Evolutionary conservation across 2,329 filamentous ascomycete genomes (phyloP).

Genomic region (Hypoxylon sp.): DNA sequence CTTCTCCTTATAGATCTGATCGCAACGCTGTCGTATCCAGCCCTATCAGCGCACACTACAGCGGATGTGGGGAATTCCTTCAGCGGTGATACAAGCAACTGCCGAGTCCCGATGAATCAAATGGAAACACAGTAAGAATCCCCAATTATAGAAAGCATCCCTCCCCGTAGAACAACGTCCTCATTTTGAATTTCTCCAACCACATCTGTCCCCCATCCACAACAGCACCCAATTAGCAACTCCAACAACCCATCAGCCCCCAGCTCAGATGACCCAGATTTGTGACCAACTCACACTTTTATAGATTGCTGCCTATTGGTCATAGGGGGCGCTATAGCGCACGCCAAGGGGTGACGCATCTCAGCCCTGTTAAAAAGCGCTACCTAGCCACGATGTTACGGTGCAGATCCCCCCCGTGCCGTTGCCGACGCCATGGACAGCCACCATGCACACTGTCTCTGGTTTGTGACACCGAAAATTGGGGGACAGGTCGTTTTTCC

Average conservation of each 20-base stretch:
- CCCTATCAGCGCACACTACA: neutral
- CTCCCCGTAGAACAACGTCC: constrained; percentile 12
- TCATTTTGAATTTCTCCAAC: constrained; percentile 13
- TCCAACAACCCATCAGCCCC: constrained; percentile 14
- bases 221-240: constrained; percentile 22
- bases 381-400: constrained; percentile 41
- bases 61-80: neutral
- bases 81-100: neutral
- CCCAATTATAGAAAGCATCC: constrained; percentile 10
- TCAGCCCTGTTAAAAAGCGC: constrained; percentile 38
- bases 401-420: constrained; percentile 23
- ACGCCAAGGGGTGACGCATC: constrained; percentile 27
- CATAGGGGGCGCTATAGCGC: constrained; percentile 7
- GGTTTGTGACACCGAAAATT: constrained; percentile 19
- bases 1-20: no score
- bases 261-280: constrained; percentile 40
- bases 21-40: neutral
- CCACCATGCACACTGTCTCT: constrained; percentile 16
- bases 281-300: constrained; percentile 32
- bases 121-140: constrained; percentile 8
- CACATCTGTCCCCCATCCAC: constrained; percentile 21
- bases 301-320: constrained; percentile 32
- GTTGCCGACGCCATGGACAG: constrained; percentile 30
- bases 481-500: constrained; percentile 15
- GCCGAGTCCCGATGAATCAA: constrained; percentile 20